These are phyloP conservation scores for Pouteria campechiana DNA, from an alignment of 179 eudicot species.

Conservation along the genomic window DNA sequence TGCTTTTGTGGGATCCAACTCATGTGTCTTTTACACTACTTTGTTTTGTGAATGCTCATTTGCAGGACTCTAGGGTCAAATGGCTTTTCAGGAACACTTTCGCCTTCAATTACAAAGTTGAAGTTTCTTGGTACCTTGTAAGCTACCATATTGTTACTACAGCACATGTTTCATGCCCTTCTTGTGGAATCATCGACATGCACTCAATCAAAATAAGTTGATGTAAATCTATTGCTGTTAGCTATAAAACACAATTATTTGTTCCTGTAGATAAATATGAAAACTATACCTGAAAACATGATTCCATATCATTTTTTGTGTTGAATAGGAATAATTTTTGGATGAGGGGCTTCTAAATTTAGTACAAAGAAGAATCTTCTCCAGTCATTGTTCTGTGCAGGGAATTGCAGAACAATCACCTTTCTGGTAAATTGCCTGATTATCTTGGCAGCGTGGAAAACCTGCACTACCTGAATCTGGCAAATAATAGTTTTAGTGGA, in stretches of 20 bases:
- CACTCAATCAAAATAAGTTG: no score
- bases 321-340: background rate
- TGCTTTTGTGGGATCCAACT: background rate
- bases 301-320: background rate
- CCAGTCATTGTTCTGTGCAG: conserved; percentile 21
- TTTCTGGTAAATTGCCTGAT: conserved; percentile 68
- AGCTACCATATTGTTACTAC: conserved; percentile 12
- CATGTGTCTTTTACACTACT: background rate
- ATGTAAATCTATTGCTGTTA: background rate
- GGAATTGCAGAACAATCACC: conserved; percentile 70
- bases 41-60: background rate
- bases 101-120: conserved; percentile 68
- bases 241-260: background rate
- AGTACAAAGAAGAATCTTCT: background rate
- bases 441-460: conserved; percentile 48
- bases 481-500: conserved; percentile 56
- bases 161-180: background rate
- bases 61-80: conserved; percentile 72
- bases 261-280: background rate
- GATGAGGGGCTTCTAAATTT: no score
- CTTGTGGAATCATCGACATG: no score
- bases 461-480: conserved; percentile 58
- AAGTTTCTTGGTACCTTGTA: conserved; percentile 71
- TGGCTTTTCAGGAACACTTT: conserved; percentile 78
- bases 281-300: background rate